Percentiles rank a stretch among this genome's conserved stretches.
Conservation (phyloP, 2,329 filamentous ascomycete species). For the Cadophora sp. region DNA sequence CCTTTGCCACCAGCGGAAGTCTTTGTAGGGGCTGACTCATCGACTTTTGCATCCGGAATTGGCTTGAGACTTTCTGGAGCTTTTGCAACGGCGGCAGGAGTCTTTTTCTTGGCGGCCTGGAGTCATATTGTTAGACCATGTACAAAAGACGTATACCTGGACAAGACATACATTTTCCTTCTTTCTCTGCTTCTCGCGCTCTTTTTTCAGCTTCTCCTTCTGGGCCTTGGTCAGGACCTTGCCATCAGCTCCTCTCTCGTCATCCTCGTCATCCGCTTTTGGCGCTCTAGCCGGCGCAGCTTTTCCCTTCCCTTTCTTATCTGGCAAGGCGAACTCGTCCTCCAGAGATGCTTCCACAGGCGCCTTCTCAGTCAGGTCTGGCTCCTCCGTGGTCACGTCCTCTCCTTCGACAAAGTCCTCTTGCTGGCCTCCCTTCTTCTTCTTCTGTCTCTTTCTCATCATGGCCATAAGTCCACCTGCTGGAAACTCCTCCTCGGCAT, state of each 20-base stretch:
- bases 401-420: slow-evolving; percentile 78
- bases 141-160: too few species aligned
- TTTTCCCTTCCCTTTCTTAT: slow-evolving; percentile 75
- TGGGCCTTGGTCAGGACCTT: slow-evolving; percentile 94
- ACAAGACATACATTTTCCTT: slow-evolving; percentile 81
- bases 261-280: slow-evolving; percentile 52
- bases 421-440: slow-evolving; percentile 66
- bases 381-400: slow-evolving; percentile 52
- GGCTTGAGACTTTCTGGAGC: slow-evolving; percentile 62
- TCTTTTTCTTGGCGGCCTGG: slow-evolving; percentile 86
- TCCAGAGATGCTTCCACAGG: slow-evolving; percentile 83
- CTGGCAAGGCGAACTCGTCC: slow-evolving; percentile 82
- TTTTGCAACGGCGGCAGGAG: slow-evolving; percentile 58
- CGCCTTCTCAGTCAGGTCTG: slow-evolving; percentile 67
- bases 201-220: slow-evolving; percentile 98
- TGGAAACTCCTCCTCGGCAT: slow-evolving; percentile 56
- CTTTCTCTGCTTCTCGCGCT: slow-evolving; percentile 97
- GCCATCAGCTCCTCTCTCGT: slow-evolving; percentile 62
- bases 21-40: slow-evolving; percentile 49
- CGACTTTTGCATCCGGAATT: slow-evolving; percentile 55
- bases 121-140: slow-evolving; percentile 5
- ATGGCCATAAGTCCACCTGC: slow-evolving; percentile 75
- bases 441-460: slow-evolving; percentile 84
- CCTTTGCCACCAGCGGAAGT: slow-evolving; percentile 70
- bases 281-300: slow-evolving; percentile 55